phyloP scores from a whole-genome alignment of 1,139 yeast genomes.

The Wickerhamomyces sp. region DNA sequence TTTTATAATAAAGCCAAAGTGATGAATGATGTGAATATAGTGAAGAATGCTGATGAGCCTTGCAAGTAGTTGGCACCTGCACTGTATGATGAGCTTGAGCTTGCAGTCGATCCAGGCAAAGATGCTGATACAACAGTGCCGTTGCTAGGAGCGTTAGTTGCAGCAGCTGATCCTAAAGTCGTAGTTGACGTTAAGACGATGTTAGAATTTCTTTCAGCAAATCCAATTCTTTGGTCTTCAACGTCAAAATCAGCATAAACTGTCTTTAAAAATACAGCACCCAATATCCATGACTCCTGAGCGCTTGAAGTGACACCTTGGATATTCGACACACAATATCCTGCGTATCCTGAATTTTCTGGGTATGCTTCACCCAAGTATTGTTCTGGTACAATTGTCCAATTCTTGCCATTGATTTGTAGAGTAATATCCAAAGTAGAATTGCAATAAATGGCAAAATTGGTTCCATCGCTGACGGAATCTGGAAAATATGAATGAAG shows the following conservation, averaged over 20 bases:
- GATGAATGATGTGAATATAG: neutral
- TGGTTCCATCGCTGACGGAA: conserved; percentile 50
- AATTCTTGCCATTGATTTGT: conserved; percentile 38
- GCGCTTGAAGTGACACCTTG: conserved; percentile 45
- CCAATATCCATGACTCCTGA: conserved; percentile 42
- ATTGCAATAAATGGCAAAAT: conserved; percentile 59
- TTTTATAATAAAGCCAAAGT: neutral
- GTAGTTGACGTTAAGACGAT: conserved; percentile 20
- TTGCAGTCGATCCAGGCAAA: conserved; percentile 3
- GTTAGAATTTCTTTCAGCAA: conserved; percentile 35
- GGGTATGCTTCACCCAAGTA: conserved; percentile 48
- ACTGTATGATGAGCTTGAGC: conserved; percentile 1
- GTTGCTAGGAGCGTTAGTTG: conserved; percentile 1
- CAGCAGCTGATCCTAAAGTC: conserved; percentile 8
- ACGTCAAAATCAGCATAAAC: conserved; percentile 60
- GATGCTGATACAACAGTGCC: conserved; percentile 3
- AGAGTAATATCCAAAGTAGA: conserved; percentile 36
- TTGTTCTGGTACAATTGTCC: conserved; percentile 40
- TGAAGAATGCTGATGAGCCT: neutral
- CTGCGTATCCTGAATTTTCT: conserved; percentile 31
- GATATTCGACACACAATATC: conserved; percentile 62
- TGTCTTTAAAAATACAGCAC: conserved; percentile 55
- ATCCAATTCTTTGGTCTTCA: conserved; percentile 45
- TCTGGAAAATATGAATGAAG: conserved; percentile 48
- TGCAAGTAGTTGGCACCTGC: neutral